Evolutionary conservation across 225 moss, liverwort and hornwort species (phyloP), one percentile per base, ranked within the genome.

Genomic region (Lunularia cruciata): DNA sequence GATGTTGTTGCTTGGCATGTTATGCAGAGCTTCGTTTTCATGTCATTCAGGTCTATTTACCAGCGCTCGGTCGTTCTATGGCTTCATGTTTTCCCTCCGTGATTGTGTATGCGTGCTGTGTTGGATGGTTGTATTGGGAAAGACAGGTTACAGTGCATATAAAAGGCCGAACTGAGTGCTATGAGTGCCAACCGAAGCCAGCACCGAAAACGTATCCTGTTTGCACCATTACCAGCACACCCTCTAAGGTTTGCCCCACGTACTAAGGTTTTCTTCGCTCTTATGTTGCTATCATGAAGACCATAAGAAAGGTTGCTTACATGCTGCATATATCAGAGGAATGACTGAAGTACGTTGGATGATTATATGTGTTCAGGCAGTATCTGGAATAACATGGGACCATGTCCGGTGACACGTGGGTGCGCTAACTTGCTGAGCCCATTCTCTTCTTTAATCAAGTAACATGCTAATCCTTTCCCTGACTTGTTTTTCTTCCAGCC

Each of bases 181-280:
- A 98, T 48, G 93, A 98, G 74, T 98, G 98, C 74, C 98, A 93
- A 72, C 91, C 98, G 35, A 98, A 98, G 74, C 98, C 98, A 57
- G 91, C 93, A 60, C 98, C 98, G 7, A 98, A 93, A 72, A 89
- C 90, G 0, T 98, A 89, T 83, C 98, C 98, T 76, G 92, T 98
- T 71, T 98, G 98, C 71, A 98, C 98, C 3, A 98, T 98, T 56
- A 98, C 98, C 62, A 98, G 98, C 72, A 98, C 98, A 57, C 98
- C 98, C 19, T 90, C 98, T 18, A 93, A 93, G 94, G 94, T 91
- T 56, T 61, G 39, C 70, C 34, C 35, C 27, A 28, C 40, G 39
- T 69, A 18, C 30, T 40, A 38, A 19, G 34, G 9, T 18, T 36
- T 59, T 32, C 30, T 34, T 59, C 37, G 59, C 59, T 9, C 37